Conservation (phyloP, 306 rosid species). For the Lathyrus tuberosus region DNA sequence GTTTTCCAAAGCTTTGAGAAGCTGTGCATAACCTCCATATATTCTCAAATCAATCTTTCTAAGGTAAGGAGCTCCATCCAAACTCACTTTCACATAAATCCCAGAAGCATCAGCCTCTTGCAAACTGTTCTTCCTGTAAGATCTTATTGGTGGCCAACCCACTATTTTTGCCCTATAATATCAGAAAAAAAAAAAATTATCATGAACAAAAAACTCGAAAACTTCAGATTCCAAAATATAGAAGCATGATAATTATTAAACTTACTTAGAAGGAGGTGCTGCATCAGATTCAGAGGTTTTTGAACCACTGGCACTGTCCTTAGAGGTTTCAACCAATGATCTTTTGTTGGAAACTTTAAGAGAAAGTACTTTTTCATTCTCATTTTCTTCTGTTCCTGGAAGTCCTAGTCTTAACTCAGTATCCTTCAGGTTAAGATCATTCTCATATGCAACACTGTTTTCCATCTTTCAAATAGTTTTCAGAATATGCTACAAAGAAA, state of each 20-base stretch:
- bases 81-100: conserved; percentile 80
- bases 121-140: conserved; percentile 71
- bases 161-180: conserved; percentile 73
- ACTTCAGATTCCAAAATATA: background rate
- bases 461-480: conserved; percentile 48
- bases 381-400: conserved; percentile 67
- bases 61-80: conserved; percentile 97
- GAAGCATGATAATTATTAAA: background rate
- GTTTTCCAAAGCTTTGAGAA: conserved; percentile 70
- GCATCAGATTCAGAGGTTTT: conserved; percentile 41
- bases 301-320: conserved; percentile 40
- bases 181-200: conserved; percentile 1
- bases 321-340: conserved; percentile 44
- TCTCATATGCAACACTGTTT: conserved; percentile 49
- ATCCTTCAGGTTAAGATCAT: conserved; percentile 73
- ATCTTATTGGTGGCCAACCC: conserved; percentile 95
- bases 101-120: conserved; percentile 65
- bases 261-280: conserved; percentile 77
- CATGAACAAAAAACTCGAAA: conserved; percentile 6
- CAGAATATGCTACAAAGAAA: background rate
- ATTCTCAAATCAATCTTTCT: conserved; percentile 80
- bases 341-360: conserved; percentile 59
- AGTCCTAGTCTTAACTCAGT: conserved; percentile 83
- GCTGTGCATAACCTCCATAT: conserved; percentile 64
- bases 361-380: conserved; percentile 16